Evolutionary conservation across 495 filamentous ascomycete genomes (phyloP).

Genomic region (Aspergillus mulundensis): DNA sequence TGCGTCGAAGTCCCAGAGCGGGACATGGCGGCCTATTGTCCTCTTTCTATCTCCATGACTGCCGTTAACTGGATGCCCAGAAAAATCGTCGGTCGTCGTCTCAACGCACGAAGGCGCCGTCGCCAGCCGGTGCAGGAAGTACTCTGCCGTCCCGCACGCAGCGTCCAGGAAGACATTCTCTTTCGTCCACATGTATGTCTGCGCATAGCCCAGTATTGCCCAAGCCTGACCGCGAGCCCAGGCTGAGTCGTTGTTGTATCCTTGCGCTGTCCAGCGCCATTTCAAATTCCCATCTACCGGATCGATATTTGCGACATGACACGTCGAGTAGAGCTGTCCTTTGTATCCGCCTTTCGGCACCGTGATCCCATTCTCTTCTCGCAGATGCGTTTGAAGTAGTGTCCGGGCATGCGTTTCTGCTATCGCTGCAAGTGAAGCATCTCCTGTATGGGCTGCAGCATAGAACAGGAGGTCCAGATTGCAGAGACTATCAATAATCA

Average conservation of each 20-base stretch:
- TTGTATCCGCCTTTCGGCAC: conserved; percentile 8
- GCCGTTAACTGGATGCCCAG: background rate
- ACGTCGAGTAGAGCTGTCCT: conserved; percentile 23
- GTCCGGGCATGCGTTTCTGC: conserved; percentile 34
- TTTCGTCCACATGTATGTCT: conserved; percentile 40
- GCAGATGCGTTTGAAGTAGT: conserved; percentile 29
- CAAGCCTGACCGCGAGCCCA: conserved; percentile 45
- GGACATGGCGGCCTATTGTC: conserved; percentile 22
- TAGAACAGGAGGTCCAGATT: conserved; percentile 43
- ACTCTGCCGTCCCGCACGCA: conserved; percentile 32
- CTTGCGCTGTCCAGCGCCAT: conserved; percentile 34
- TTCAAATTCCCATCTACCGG: conserved; percentile 33
- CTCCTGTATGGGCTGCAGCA: conserved; percentile 29
- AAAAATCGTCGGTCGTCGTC: conserved; percentile 4
- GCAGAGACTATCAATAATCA: conserved; percentile 45
- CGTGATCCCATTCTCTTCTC: conserved; percentile 14
- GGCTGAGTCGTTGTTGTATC: conserved; percentile 31
- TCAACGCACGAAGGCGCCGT: conserved; percentile 18
- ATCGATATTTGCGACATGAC: conserved; percentile 40
- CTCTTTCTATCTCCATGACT: background rate
- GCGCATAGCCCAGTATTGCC: conserved; percentile 41
- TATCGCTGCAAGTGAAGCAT: conserved; percentile 22
- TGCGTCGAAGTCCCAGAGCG: conserved; percentile 40
- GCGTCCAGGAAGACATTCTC: conserved; percentile 31
- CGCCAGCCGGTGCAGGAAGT: conserved; percentile 30